Evolutionary conservation across 2,329 filamentous ascomycete species (phyloP).

Genomic region (Monilinia vaccinii-corymbosi): DNA sequence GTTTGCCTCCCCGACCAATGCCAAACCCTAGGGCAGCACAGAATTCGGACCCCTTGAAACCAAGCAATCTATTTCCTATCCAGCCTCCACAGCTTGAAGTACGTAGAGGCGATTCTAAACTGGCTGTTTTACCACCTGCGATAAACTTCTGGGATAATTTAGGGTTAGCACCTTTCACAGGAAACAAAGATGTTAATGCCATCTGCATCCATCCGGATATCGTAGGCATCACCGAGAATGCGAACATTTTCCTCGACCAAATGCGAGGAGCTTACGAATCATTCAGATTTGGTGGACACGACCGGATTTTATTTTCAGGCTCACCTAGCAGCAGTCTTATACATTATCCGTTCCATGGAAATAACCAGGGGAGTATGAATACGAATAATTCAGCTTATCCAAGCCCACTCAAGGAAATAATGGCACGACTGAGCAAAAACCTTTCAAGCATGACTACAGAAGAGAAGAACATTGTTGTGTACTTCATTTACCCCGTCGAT

Average conservation of each 20-base stretch:
- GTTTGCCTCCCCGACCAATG: conserved; percentile 33
- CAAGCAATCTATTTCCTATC: conserved; percentile 51
- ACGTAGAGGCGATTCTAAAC: conserved; percentile 56
- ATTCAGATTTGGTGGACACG: conserved; percentile 60
- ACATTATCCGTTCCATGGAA: conserved; percentile 22
- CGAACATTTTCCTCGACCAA: conserved; percentile 56
- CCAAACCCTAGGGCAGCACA: conserved; percentile 17
- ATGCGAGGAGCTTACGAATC: conserved; percentile 65
- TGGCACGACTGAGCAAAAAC: conserved; percentile 23
- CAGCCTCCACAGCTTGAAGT: conserved; percentile 63
- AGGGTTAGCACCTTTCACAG: conserved; percentile 62
- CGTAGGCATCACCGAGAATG: conserved; percentile 51
- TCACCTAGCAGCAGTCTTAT: conserved; percentile 29
- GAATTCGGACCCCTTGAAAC: conserved; percentile 30
- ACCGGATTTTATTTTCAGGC: conserved; percentile 32
- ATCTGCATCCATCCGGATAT: conserved; percentile 63
- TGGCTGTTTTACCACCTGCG: conserved; percentile 67
- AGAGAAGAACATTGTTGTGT: conserved; percentile 59
- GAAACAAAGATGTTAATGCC: conserved; percentile 60
- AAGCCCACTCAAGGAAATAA: conserved; percentile 25
- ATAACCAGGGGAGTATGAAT: conserved; percentile 32
- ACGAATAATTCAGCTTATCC: conserved; percentile 14
- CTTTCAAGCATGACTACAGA: conserved; percentile 29
- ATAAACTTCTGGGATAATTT: conserved; percentile 76
- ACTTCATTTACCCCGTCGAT: conserved; percentile 63